phyloP scores from a whole-genome alignment of 352 stramenopile species.

The Nothophytophthora sp. region DNA sequence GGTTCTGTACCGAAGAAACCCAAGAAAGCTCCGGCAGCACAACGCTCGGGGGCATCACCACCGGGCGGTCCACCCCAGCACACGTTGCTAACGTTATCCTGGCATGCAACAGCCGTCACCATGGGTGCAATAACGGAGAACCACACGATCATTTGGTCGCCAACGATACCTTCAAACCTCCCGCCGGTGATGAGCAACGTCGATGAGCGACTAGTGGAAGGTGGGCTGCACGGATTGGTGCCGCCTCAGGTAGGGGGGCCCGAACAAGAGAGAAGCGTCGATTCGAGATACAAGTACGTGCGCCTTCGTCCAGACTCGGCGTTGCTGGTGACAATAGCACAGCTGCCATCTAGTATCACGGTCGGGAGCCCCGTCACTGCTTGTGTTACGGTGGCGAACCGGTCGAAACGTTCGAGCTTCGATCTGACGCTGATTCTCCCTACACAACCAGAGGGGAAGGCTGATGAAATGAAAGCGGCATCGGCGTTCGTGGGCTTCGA shows the following conservation, averaged over 20 bases:
- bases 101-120: slow-evolving; percentile 33
- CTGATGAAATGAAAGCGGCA: neutral
- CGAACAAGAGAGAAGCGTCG: slow-evolving; percentile 6
- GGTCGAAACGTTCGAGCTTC: slow-evolving; percentile 43
- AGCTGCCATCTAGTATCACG: slow-evolving; percentile 18
- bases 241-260: slow-evolving; percentile 10
- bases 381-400: slow-evolving; percentile 60
- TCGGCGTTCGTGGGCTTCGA: slow-evolving; percentile 57
- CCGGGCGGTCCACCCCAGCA: slow-evolving; percentile 39
- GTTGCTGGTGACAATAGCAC: slow-evolving; percentile 45
- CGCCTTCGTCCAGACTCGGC: slow-evolving; percentile 41
- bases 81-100: slow-evolving; percentile 65
- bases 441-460: slow-evolving; percentile 1
- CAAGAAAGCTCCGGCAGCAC: neutral
- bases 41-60: slow-evolving; percentile 1
- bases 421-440: slow-evolving; percentile 69
- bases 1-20: slow-evolving; percentile 14
- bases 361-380: slow-evolving; percentile 19
- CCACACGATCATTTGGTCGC: slow-evolving; percentile 70
- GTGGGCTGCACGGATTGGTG: slow-evolving; percentile 23
- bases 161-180: slow-evolving; percentile 15
- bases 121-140: slow-evolving; percentile 56
- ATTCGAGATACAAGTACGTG: slow-evolving; percentile 30
- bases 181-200: slow-evolving; percentile 14
- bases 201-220: neutral